Percentiles rank a stretch among this genome's conserved stretches.
These are phyloP conservation scores for Diaporthe longicolla DNA, from an alignment of 2,329 filamentous ascomycete species.

Conservation along the genomic window DNA sequence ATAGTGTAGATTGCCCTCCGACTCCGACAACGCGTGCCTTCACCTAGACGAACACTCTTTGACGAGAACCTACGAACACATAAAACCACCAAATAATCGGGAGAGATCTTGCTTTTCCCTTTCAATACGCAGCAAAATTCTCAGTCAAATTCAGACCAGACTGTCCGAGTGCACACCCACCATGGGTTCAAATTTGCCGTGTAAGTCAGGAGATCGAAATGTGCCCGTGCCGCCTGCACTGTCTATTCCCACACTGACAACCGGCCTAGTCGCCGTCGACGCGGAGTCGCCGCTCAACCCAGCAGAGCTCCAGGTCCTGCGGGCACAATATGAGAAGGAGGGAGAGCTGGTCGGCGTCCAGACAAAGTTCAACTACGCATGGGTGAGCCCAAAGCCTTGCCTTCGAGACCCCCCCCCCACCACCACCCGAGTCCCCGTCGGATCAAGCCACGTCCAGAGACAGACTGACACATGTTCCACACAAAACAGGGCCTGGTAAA, in stretches of 20 bases:
- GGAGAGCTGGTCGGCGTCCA: slow-evolving; percentile 97
- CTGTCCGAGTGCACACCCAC: slow-evolving; percentile 43
- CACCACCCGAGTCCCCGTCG: background rate
- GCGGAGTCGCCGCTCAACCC: slow-evolving; percentile 96
- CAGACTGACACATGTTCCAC: slow-evolving; percentile 18
- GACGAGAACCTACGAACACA: slow-evolving; percentile 19
- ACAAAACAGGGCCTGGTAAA: slow-evolving; percentile 89
- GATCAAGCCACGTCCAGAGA: background rate
- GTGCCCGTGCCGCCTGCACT: slow-evolving; percentile 35
- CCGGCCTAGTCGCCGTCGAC: slow-evolving; percentile 87
- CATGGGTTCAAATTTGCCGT: slow-evolving; percentile 65
- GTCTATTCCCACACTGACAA: slow-evolving; percentile 30
- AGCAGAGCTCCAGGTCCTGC: slow-evolving; percentile 91
- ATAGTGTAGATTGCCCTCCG: background rate
- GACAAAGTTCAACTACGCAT: slow-evolving; percentile 99
- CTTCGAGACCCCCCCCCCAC: too few relatives aligned
- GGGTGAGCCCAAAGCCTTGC: slow-evolving; percentile 71
- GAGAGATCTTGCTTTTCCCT: background rate
- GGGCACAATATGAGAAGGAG: slow-evolving; percentile 96
- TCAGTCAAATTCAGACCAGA: background rate
- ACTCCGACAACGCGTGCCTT: background rate
- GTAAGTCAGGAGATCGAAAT: slow-evolving; percentile 49
- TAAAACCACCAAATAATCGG: background rate
- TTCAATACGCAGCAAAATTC: background rate
- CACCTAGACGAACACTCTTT: background rate